These are phyloP conservation scores for Plasmopara muralis DNA, from an alignment of 352 stramenopile genomes.

Conservation along the genomic window DNA sequence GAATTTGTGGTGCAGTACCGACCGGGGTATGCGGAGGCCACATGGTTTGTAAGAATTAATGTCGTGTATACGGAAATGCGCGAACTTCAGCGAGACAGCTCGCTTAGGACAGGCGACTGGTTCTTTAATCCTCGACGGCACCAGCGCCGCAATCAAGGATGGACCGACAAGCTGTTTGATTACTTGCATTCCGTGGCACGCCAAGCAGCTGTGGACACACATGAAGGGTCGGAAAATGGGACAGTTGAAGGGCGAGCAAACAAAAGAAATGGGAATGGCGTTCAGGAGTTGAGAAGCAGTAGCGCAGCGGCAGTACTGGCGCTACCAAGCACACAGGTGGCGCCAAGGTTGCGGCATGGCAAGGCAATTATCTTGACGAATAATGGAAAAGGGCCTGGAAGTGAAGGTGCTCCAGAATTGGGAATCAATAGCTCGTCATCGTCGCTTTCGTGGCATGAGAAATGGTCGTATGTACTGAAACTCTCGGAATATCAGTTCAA, in stretches of 20 bases:
- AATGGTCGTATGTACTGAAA: constrained; percentile 80
- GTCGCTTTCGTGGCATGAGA: constrained; percentile 50
- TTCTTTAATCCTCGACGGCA: constrained; percentile 74
- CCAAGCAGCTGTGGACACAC: constrained; percentile 28
- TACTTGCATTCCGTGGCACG: constrained; percentile 63
- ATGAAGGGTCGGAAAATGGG: constrained; percentile 17
- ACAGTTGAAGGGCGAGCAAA: constrained; percentile 3
- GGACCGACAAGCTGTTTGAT: constrained; percentile 75
- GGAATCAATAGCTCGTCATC: constrained; percentile 8
- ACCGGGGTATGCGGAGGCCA: constrained; percentile 59
- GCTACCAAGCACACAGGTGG: constrained; percentile 10
- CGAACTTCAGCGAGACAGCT: constrained; percentile 66
- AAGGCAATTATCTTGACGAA: constrained; percentile 8
- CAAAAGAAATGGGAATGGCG: constrained; percentile 16
- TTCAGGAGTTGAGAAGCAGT: constrained; percentile 6
- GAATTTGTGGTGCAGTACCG: constrained; percentile 75
- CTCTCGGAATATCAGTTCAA: constrained; percentile 82
- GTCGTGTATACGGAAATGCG: constrained; percentile 85
- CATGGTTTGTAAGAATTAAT: constrained; percentile 81
- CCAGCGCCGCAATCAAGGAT: constrained; percentile 61
- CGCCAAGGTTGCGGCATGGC: constrained; percentile 21
- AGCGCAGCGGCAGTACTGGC: constrained; percentile 3
- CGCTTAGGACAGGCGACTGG: constrained; percentile 60
- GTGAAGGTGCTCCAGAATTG: constrained; percentile 8
- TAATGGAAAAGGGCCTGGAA: constrained; percentile 1